phyloP scores from a whole-genome alignment of 768 basidiomycete species.

The Cystobasidium tubakii region DNA sequence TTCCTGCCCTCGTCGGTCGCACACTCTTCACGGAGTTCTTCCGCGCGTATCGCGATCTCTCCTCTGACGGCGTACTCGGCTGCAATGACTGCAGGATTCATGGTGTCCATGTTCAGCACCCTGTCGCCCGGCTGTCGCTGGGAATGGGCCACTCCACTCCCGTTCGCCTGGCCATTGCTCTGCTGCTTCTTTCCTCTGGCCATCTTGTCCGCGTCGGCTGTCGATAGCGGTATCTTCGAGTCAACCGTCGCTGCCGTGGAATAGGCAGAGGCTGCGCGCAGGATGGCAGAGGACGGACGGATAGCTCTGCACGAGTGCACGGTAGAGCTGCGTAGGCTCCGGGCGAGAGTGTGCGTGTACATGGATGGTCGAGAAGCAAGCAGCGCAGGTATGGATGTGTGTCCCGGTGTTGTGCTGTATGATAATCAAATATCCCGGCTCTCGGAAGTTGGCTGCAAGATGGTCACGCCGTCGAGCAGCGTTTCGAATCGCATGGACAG shows the following conservation, averaged over 20 bases:
- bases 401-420: too few relatives aligned
- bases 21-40: slow-evolving; percentile 68
- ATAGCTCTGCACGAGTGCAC: neutral
- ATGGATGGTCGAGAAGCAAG: neutral
- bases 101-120: slow-evolving; percentile 58
- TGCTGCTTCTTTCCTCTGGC: neutral
- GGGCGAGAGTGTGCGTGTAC: neutral
- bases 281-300: neutral
- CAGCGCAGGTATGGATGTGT: neutral
- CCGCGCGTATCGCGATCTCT: slow-evolving; percentile 90
- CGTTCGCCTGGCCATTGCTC: neutral
- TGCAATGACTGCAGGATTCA: slow-evolving; percentile 76
- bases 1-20: slow-evolving; percentile 54
- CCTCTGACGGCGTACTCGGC: slow-evolving; percentile 97
- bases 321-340: neutral
- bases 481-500: too few relatives aligned
- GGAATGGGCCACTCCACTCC: neutral
- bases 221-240: slow-evolving; percentile 9
- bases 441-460: too few relatives aligned
- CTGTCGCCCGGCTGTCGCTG: neutral
- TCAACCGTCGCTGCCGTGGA: neutral
- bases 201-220: neutral
- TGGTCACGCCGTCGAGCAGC: too few relatives aligned
- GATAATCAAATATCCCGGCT: too few relatives aligned
- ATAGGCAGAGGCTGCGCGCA: neutral